Evolutionary conservation across 805 yeast species (phyloP).

Genomic region (Metschnikowia santaceciliae): DNA sequence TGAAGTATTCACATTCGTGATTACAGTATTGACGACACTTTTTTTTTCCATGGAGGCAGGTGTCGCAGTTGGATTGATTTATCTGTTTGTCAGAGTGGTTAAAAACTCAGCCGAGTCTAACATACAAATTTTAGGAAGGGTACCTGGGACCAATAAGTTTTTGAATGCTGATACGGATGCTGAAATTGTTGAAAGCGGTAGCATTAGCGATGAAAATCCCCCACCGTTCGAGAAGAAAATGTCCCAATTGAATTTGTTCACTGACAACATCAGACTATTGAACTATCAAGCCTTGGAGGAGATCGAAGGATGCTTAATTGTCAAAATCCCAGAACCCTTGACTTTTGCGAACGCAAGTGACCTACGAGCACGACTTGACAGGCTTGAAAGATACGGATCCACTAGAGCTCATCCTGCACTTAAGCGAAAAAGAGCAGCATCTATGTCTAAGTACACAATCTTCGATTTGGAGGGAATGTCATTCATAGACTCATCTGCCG

Average conservation of each 20-base stretch:
- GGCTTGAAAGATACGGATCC: conserved; percentile 43
- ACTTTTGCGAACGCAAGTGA: conserved; percentile 42
- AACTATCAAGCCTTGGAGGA: conserved; percentile 38
- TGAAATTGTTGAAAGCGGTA: not conserved
- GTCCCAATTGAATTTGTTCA: conserved; percentile 30
- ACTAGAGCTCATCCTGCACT: conserved; percentile 42
- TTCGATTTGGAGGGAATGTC: conserved; percentile 43
- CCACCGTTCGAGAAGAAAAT: conserved; percentile 4
- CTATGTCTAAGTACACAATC: conserved; percentile 39
- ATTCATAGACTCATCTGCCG: conserved; percentile 41
- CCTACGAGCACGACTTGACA: conserved; percentile 32
- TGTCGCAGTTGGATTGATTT: conserved; percentile 78
- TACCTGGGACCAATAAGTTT: conserved; percentile 36
- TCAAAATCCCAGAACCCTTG: conserved; percentile 42
- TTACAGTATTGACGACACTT: conserved; percentile 62
- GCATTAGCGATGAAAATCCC: not conserved
- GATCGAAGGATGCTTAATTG: conserved; percentile 42
- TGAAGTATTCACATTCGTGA: conserved; percentile 64
- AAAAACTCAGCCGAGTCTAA: conserved; percentile 78
- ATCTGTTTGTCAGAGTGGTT: conserved; percentile 74
- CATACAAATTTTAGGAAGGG: conserved; percentile 75
- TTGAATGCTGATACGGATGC: conserved; percentile 36
- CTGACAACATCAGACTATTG: conserved; percentile 31
- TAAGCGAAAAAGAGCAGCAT: conserved; percentile 30
- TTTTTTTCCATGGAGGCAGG: conserved; percentile 83